phyloP scores from a whole-genome alignment of 1,139 yeast genomes.

The Geotrichum bryndzae region DNA sequence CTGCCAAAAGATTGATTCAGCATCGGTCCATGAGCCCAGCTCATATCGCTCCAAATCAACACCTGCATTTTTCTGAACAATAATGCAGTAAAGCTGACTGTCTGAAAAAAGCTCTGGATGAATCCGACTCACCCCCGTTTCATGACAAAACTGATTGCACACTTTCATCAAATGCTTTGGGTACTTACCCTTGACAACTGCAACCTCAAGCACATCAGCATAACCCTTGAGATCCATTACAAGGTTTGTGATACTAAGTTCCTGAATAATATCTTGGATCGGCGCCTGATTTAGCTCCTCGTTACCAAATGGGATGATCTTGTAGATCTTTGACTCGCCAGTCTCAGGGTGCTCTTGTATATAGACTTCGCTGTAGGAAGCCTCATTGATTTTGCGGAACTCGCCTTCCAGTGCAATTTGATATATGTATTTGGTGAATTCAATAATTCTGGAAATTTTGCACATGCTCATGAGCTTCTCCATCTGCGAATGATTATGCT shows the following conservation, averaged over 20 bases:
- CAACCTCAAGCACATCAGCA: constrained; percentile 39
- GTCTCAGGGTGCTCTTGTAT: constrained; percentile 20
- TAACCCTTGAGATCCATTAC: constrained; percentile 40
- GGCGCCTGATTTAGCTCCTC: constrained; percentile 41
- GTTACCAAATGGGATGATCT: constrained; percentile 48
- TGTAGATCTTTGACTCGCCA: constrained; percentile 35
- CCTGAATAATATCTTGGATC: constrained; percentile 43
- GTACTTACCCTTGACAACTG: constrained; percentile 44
- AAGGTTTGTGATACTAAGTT: constrained; percentile 41
- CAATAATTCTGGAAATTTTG: constrained; percentile 29
- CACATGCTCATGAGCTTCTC: constrained; percentile 38
- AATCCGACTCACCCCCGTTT: constrained; percentile 10
- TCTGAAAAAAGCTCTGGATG: constrained; percentile 38
- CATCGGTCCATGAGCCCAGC: constrained; percentile 47
- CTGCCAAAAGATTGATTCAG: constrained; percentile 48
- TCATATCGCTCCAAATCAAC: constrained; percentile 42
- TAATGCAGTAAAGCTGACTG: constrained; percentile 41
- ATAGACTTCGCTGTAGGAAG: constrained; percentile 45
- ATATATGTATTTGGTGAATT: constrained; percentile 31
- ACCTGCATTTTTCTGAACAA: constrained; percentile 47
- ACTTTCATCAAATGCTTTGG: constrained; percentile 39
- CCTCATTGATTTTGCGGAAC: constrained; percentile 41
- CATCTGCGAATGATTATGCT: constrained; percentile 30
- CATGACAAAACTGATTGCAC: constrained; percentile 41
- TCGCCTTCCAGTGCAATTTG: constrained; percentile 21